Evolutionary conservation across 2,329 filamentous ascomycete genomes (phyloP).

Genomic region (Diaporthe amygdali): DNA sequence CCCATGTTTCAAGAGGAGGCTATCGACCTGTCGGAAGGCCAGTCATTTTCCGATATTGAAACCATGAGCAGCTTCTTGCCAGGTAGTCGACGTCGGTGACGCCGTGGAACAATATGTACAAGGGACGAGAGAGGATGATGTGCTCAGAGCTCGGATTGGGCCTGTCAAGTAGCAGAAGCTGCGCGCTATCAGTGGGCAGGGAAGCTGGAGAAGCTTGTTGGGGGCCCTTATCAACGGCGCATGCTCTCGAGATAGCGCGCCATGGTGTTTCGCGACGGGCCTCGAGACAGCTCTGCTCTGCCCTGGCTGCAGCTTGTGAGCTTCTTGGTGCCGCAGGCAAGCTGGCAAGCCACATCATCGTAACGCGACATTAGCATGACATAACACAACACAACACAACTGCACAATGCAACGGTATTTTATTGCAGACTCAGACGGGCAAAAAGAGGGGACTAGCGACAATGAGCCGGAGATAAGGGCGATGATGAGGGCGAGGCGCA

Average conservation of each 20-base stretch:
- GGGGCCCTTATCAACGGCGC: not conserved
- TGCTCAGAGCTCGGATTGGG: not conserved
- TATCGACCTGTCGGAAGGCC: constrained; percentile 8
- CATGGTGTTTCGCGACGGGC: not conserved
- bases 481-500: not conserved
- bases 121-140: not conserved
- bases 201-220: constrained; percentile 1
- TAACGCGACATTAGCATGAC: not conserved
- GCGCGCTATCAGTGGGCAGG: not conserved
- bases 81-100: constrained; percentile 6
- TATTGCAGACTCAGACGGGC: not conserved
- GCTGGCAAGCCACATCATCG: not conserved
- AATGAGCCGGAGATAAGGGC: not conserved
- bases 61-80: constrained; percentile 8
- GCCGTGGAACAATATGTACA: not conserved
- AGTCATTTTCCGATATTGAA: constrained; percentile 13
- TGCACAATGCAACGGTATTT: not conserved
- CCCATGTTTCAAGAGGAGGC: constrained; percentile 13
- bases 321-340: not conserved
- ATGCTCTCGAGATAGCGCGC: not conserved
- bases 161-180: not conserved
- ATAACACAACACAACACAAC: not conserved
- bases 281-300: not conserved
- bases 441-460: not conserved
- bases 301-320: no score